phyloP scores from a whole-genome alignment of 495 filamentous ascomycete genomes.

The Aspergillus ellipticus region DNA sequence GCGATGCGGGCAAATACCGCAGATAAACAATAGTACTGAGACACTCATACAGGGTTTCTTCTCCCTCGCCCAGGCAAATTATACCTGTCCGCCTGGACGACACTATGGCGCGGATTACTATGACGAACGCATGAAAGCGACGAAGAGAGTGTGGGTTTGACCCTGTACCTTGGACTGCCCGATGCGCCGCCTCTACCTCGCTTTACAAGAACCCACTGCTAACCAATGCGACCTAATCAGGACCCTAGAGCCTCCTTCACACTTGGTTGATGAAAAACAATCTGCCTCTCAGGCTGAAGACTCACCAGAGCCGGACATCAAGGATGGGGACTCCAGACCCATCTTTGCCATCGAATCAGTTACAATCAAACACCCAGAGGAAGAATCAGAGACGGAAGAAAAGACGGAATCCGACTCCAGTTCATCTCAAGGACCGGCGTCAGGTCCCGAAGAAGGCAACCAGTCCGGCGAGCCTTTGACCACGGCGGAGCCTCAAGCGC shows the following conservation, averaged over 20 bases:
- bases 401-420: slow-evolving; percentile 6
- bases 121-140: slow-evolving; percentile 69
- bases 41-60: slow-evolving; percentile 42
- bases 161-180: background rate
- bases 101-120: slow-evolving; percentile 66
- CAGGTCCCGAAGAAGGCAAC: background rate
- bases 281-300: background rate
- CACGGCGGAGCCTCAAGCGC: background rate
- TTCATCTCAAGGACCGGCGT: background rate
- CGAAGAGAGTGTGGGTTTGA: slow-evolving; percentile 37
- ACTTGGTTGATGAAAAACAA: slow-evolving; percentile 4
- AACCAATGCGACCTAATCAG: slow-evolving; percentile 14
- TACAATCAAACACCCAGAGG: slow-evolving; percentile 4
- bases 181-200: background rate
- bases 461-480: background rate
- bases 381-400: slow-evolving; percentile 11
- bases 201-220: slow-evolving; percentile 6
- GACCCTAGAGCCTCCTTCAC: slow-evolving; percentile 15
- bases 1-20: background rate
- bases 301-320: background rate
- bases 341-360: slow-evolving; percentile 15
- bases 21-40: slow-evolving; percentile 17
- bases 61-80: slow-evolving; percentile 67
- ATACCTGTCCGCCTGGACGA: slow-evolving; percentile 57
- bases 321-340: background rate